phyloP scores from a whole-genome alignment of 2,329 filamentous ascomycete species.

The Talaromyces albobiverticillius region DNA sequence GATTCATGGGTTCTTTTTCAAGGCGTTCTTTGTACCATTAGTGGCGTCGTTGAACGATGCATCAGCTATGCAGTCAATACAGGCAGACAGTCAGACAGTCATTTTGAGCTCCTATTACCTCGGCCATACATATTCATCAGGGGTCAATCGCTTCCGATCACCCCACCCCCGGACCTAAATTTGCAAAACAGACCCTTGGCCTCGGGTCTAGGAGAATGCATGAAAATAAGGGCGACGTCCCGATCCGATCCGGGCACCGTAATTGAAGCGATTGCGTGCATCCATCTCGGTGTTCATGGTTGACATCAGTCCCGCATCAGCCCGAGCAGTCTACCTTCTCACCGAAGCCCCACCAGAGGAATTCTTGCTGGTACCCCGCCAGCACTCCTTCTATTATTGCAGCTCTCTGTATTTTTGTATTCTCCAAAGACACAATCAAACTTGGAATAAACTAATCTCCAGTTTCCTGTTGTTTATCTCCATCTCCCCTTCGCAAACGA shows the following conservation, averaged over 20 bases:
- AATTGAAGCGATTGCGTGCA: background rate
- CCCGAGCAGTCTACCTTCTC: constrained; percentile 28
- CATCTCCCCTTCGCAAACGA: background rate
- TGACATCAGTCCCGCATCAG: constrained; percentile 44
- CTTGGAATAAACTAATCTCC: no score
- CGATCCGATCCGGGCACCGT: constrained; percentile 11
- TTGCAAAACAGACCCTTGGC: no score
- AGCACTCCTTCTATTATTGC: background rate
- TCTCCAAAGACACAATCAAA: background rate
- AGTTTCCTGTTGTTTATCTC: background rate
- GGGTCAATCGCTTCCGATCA: no score
- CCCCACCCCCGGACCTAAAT: no score
- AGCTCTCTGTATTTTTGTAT: background rate
- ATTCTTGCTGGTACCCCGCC: constrained; percentile 14
- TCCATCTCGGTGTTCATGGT: background rate
- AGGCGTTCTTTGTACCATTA: constrained; percentile 3
- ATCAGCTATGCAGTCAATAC: background rate
- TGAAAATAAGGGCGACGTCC: background rate
- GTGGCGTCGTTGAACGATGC: background rate
- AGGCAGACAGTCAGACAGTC: background rate
- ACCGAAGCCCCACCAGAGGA: constrained; percentile 25
- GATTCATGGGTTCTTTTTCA: background rate
- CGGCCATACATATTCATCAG: background rate
- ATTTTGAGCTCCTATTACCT: background rate
- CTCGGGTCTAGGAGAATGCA: no score